A percentile compares a stretch with the other conserved stretches of the same genome.
phyloP scores from a whole-genome alignment of 495 filamentous ascomycete genomes.

The Hypoxylon trugodes region DNA sequence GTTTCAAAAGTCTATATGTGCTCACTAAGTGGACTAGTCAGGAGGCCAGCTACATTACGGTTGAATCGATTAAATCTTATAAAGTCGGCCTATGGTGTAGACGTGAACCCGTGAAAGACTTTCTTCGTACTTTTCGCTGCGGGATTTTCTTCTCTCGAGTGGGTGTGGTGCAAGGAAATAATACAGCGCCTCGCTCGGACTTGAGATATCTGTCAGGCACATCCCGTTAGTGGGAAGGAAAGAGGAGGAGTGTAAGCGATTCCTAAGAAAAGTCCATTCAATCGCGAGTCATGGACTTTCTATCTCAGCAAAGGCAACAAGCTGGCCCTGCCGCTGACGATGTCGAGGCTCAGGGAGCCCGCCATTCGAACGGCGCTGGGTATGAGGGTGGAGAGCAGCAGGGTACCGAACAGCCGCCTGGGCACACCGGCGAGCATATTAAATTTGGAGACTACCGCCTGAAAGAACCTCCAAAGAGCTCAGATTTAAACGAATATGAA shows the following conservation, averaged over 20 bases:
- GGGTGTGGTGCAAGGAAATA: constrained; percentile 8
- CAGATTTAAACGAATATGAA: constrained; percentile 50
- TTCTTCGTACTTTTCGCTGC: constrained; percentile 11
- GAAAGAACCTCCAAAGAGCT: constrained; percentile 30
- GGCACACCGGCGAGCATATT: constrained; percentile 29
- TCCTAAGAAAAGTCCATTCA: background rate
- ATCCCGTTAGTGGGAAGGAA: background rate
- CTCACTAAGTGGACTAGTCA: constrained; percentile 5
- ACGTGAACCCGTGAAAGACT: constrained; percentile 8
- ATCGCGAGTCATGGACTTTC: constrained; percentile 25
- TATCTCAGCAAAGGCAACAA: constrained; percentile 26
- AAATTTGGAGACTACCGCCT: constrained; percentile 36
- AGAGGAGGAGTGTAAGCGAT: background rate
- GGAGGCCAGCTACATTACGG: constrained; percentile 4
- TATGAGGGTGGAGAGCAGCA: constrained; percentile 17
- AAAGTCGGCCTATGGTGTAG: constrained; percentile 9
- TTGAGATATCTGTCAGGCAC: constrained; percentile 19
- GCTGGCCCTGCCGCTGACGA: constrained; percentile 20
- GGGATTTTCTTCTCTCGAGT: constrained; percentile 19
- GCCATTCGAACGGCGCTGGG: constrained; percentile 30
- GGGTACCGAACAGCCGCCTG: background rate
- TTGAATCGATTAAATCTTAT: constrained; percentile 29
- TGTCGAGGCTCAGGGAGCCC: constrained; percentile 30
- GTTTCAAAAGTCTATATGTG: constrained; percentile 23
- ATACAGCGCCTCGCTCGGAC: background rate